Conservation (phyloP, 2,329 filamentous ascomycete species). For the Fusarium pilosicola region DNA sequence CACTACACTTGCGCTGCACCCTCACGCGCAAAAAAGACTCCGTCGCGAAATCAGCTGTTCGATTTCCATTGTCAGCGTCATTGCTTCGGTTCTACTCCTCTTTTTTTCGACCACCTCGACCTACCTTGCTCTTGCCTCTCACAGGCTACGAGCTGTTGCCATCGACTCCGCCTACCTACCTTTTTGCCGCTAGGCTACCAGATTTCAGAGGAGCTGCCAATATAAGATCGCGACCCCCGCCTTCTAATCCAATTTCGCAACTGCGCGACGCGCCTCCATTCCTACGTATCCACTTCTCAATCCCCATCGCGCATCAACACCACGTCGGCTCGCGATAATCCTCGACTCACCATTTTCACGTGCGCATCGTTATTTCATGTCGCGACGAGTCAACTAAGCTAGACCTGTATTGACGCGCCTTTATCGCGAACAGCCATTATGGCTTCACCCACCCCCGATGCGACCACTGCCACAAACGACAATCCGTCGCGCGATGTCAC, state of each 20-base stretch:
- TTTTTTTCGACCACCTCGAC: conserved; percentile 20
- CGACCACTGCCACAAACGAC: conserved; percentile 50
- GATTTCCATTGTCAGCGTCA: conserved; percentile 29
- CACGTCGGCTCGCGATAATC: conserved; percentile 7
- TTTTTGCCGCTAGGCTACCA: conserved; percentile 34
- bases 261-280: conserved; percentile 40
- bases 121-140: conserved; percentile 21
- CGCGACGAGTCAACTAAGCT: conserved; percentile 46
- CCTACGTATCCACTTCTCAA: conserved; percentile 26
- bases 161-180: conserved; percentile 27
- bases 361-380: conserved; percentile 50
- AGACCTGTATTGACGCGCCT: conserved; percentile 42
- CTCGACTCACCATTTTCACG: not conserved
- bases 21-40: conserved; percentile 5
- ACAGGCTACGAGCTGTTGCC: conserved; percentile 31
- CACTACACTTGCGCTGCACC: not conserved
- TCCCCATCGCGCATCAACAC: conserved; percentile 27
- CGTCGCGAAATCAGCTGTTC: conserved; percentile 12
- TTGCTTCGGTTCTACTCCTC: conserved; percentile 26
- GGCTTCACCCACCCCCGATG: conserved; percentile 60
- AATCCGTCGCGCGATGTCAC: conserved; percentile 56
- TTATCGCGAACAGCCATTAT: conserved; percentile 62
- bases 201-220: conserved; percentile 13
- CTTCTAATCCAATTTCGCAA: conserved; percentile 20
- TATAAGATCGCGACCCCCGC: conserved; percentile 34